phyloP scores from a whole-genome alignment of 805 yeast species.

The Candida tibetensis region DNA sequence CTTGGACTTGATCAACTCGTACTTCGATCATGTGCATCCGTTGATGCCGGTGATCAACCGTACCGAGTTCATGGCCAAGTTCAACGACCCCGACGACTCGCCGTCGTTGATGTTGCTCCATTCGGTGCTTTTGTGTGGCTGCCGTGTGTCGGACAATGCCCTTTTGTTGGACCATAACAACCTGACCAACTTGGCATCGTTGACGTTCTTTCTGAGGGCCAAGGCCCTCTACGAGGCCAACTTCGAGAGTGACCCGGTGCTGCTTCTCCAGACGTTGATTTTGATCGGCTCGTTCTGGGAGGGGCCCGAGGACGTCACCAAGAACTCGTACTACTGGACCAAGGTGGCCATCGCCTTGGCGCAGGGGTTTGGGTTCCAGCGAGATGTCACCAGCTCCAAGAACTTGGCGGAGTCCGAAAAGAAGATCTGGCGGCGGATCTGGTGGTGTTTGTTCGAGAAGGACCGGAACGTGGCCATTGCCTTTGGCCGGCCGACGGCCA shows the following conservation, averaged over 20 bases:
- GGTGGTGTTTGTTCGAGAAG: slow-evolving; percentile 76
- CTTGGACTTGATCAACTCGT: slow-evolving; percentile 57
- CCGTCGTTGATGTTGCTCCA: slow-evolving; percentile 67
- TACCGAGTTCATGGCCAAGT: slow-evolving; percentile 55
- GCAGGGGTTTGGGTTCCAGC: slow-evolving; percentile 74
- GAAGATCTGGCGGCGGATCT: slow-evolving; percentile 60
- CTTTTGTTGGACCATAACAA: slow-evolving; percentile 49
- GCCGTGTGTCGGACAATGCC: slow-evolving; percentile 57
- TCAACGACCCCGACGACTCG: slow-evolving; percentile 53
- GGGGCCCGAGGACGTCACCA: slow-evolving; percentile 65
- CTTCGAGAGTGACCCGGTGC: slow-evolving; percentile 62
- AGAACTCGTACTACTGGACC: slow-evolving; percentile 68
- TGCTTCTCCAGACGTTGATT: slow-evolving; percentile 58
- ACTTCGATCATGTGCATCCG: slow-evolving; percentile 66
- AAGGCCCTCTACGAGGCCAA: slow-evolving; percentile 71
- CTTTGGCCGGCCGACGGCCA: slow-evolving; percentile 67
- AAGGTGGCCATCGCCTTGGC: slow-evolving; percentile 68
- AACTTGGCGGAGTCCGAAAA: slow-evolving; percentile 36
- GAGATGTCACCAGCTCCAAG: slow-evolving; percentile 46
- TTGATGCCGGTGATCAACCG: slow-evolving; percentile 66
- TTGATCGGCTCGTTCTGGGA: slow-evolving; percentile 72
- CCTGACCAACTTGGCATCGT: slow-evolving; percentile 49
- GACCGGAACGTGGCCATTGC: slow-evolving; percentile 70
- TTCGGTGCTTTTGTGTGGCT: slow-evolving; percentile 66
- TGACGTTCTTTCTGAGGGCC: slow-evolving; percentile 63